A percentile compares a stretch with the other conserved stretches of the same genome.
These are phyloP conservation scores for Starmera stellimalicola DNA, from an alignment of 1,139 yeast genomes.

Conservation along the genomic window DNA sequence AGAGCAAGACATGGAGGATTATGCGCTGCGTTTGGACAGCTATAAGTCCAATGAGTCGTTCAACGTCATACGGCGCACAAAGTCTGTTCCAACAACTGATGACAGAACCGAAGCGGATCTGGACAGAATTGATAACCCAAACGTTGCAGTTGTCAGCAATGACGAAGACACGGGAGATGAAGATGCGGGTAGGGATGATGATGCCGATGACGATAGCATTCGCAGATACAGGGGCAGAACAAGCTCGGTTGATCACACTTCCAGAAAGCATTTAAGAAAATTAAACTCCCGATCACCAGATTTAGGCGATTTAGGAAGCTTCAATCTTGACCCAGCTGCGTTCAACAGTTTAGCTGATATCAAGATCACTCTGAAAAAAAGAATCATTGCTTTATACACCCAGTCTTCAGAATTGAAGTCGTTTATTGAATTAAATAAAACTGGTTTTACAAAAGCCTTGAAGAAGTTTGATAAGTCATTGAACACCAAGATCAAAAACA, in stretches of 20 bases:
- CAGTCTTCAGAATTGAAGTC: slow-evolving; percentile 76
- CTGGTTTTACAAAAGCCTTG: slow-evolving; percentile 82
- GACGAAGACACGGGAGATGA: slow-evolving; percentile 2
- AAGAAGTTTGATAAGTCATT: slow-evolving; percentile 86
- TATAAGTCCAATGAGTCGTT: background rate
- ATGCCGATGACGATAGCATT: background rate
- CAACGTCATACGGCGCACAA: slow-evolving; percentile 9
- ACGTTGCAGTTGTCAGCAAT: slow-evolving; percentile 5
- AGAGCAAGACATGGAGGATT: slow-evolving; percentile 31
- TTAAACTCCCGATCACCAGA: slow-evolving; percentile 16
- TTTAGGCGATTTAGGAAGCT: slow-evolving; percentile 21
- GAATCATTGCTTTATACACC: slow-evolving; percentile 60
- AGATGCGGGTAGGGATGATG: slow-evolving; percentile 1
- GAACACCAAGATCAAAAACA: slow-evolving; percentile 46
- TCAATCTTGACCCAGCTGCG: slow-evolving; percentile 18
- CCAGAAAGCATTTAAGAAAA: slow-evolving; percentile 9
- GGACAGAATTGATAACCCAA: slow-evolving; percentile 8
- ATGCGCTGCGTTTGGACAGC: slow-evolving; percentile 12
- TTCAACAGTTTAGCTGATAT: slow-evolving; percentile 34
- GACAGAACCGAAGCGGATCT: slow-evolving; percentile 1
- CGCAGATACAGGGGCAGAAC: slow-evolving; percentile 14
- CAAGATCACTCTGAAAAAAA: slow-evolving; percentile 59
- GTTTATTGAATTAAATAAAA: slow-evolving; percentile 69
- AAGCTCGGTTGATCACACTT: slow-evolving; percentile 10
- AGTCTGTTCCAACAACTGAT: background rate